Percentiles rank a stretch among this genome's conserved stretches.
Conservation (phyloP, 176 grass and related monocot genomes). For the Oryza nivara region DNA sequence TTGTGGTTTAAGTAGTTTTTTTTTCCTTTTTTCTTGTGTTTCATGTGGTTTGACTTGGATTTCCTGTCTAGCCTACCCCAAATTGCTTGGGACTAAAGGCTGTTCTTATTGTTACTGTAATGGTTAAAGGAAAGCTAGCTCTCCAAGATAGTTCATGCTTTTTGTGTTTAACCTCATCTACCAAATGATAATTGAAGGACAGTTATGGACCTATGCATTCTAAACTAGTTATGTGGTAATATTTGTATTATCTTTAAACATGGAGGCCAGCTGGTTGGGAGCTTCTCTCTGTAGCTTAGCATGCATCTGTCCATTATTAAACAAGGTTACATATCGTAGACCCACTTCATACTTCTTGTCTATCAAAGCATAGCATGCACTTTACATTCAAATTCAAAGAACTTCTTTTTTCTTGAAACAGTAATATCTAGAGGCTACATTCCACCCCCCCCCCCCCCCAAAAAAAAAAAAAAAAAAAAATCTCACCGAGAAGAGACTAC, state of each 20-base stretch:
- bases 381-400: background rate
- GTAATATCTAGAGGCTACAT: conserved; percentile 14
- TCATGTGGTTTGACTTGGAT: background rate
- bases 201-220: no score
- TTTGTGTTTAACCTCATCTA: no score
- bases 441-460: background rate
- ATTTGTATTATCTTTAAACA: no score
- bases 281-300: background rate
- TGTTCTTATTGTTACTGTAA: no score
- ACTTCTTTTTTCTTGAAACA: conserved; percentile 13
- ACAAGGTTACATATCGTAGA: conserved; percentile 12
- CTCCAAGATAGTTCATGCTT: no score
- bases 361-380: no score
- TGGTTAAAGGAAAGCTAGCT: no score
- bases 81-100: no score
- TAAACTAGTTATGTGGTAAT: no score
- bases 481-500: background rate
- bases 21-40: background rate
- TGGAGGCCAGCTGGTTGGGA: no score
- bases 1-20: background rate
- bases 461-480: no score
- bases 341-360: background rate
- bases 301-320: conserved; percentile 16
- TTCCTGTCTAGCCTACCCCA: background rate
- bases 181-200: no score